phyloP scores from a whole-genome alignment of 106 monocot genomes.

The Agapanthus africanus region DNA sequence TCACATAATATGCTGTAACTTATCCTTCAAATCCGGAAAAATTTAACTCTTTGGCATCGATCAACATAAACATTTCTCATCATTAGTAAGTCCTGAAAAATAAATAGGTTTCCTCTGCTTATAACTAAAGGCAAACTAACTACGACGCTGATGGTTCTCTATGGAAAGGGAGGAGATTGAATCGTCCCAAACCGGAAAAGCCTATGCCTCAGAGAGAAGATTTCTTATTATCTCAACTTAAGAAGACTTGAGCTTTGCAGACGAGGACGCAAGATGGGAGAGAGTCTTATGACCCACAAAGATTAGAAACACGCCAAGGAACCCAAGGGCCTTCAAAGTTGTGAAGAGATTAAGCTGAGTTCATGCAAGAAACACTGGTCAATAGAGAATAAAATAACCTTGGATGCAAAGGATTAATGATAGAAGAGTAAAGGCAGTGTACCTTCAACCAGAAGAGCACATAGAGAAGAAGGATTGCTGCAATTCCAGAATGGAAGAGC shows the following conservation, averaged over 20 bases:
- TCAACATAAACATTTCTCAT: no score
- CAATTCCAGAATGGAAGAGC: slow-evolving; percentile 87
- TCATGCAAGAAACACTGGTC: not conserved
- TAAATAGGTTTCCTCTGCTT: no score
- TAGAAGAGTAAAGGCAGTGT: not conserved
- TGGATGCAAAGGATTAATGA: not conserved
- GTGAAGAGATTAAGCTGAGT: slow-evolving; percentile 91
- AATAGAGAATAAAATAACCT: not conserved
- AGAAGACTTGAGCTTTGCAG: slow-evolving; percentile 84
- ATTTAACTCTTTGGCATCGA: no score
- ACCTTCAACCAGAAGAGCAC: slow-evolving; percentile 94
- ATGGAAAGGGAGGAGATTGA: no score
- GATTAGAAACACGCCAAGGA: slow-evolving; percentile 63
- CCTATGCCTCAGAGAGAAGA: no score
- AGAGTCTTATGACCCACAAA: slow-evolving; percentile 85
- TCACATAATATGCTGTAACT: no score
- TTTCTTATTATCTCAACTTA: slow-evolving; percentile 34
- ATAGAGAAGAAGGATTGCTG: slow-evolving; percentile 72
- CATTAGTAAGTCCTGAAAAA: no score
- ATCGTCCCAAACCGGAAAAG: no score
- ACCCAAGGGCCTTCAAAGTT: slow-evolving; percentile 59
- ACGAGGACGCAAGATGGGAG: slow-evolving; percentile 57
- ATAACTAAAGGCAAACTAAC: no score
- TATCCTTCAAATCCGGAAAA: no score
- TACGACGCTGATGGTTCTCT: no score